Evolutionary conservation across 192 early-diverging fungal species (phyloP), one percentile per base, ranked within the genome.

Genomic region (Neocallimastix lanati): DNA sequence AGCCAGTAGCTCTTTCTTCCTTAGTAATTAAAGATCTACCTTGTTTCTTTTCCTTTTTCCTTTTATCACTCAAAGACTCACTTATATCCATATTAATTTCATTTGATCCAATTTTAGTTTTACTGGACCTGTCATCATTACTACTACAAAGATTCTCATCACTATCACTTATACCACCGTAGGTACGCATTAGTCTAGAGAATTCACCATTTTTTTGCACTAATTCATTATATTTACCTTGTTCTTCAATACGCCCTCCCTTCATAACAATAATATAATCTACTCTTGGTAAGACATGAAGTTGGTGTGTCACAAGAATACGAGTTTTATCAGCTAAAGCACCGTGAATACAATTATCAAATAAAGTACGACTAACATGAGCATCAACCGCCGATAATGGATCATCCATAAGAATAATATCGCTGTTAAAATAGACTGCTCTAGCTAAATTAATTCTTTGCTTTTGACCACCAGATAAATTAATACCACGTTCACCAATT

Each of bases 371-470:
- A 33, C 88, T 88, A 13, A 91, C 90, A 82, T 90, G 88, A 14
- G 90, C 86, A 76, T 90, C 90, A 5, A 91, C 89, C 28, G 93
- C 92, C 35, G 91, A 84, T 58, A 93, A 84, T n/a, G 91, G 90
- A 76, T 94, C 92, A 79, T 93, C 93, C 27, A 94, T 84, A 85
- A 3, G 83, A n/a, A n/a, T n/a, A n/a, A n/a, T n/a, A n/a, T n/a
- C n/a, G n/a, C n/a, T n/a, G n/a, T n/a, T n/a, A n/a, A n/a, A n/a
- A n/a, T n/a, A n/a, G n/a, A n/a, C n/a, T n/a, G n/a, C n/a, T n/a
- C n/a, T n/a, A n/a, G n/a, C n/a, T n/a, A n/a, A n/a, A n/a, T n/a
- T n/a, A n/a, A n/a, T n/a, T n/a, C n/a, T n/a, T n/a, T n/a, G n/a
- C n/a, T n/a, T n/a, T n/a, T n/a, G n/a, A n/a, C n/a, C n/a, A n/a